A percentile compares a stretch with the other conserved stretches of the same genome.
Evolutionary conservation across 345 rosid species (phyloP).

Genomic region (Capsella bursapastoris): DNA sequence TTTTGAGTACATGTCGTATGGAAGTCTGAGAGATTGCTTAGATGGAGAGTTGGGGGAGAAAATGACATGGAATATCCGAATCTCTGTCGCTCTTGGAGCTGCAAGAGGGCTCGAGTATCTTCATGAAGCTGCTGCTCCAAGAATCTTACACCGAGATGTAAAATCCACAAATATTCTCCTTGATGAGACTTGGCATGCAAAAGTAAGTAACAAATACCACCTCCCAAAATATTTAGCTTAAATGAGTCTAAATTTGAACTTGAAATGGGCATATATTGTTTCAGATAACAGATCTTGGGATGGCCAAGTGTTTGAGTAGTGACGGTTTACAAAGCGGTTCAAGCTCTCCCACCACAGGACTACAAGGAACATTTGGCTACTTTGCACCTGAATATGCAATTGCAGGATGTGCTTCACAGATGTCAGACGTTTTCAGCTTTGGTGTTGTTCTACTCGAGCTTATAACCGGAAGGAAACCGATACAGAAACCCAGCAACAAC

Average conservation of each 20-base stretch:
- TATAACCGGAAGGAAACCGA: constrained; percentile 87
- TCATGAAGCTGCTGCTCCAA: constrained; percentile 98
- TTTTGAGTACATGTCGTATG: constrained; percentile 82
- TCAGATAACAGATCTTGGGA: constrained; percentile 98
- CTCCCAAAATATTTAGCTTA: background rate
- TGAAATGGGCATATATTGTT: constrained; percentile 11
- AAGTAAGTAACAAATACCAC: constrained; percentile 56
- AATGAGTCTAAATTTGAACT: background rate
- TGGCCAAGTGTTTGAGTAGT: constrained; percentile 88
- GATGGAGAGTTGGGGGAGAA: constrained; percentile 68
- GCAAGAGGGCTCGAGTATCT: constrained; percentile 98
- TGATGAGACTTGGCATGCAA: constrained; percentile 83
- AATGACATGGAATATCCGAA: constrained; percentile 82
- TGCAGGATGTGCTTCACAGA: constrained; percentile 87
- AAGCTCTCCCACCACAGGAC: constrained; percentile 81
- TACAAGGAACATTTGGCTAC: constrained; percentile 97
- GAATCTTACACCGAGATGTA: constrained; percentile 95
- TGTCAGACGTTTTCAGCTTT: constrained; percentile 97
- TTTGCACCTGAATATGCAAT: constrained; percentile 98
- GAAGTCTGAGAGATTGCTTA: constrained; percentile 84
- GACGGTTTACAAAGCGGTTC: constrained; percentile 84
- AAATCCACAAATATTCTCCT: constrained; percentile 94
- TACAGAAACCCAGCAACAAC: constrained; percentile 59
- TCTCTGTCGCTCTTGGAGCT: constrained; percentile 89
- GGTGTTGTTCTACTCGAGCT: constrained; percentile 98